Conservation (phyloP, 2,329 filamentous ascomycete genomes). For the Colletotrichum godetiae region DNA sequence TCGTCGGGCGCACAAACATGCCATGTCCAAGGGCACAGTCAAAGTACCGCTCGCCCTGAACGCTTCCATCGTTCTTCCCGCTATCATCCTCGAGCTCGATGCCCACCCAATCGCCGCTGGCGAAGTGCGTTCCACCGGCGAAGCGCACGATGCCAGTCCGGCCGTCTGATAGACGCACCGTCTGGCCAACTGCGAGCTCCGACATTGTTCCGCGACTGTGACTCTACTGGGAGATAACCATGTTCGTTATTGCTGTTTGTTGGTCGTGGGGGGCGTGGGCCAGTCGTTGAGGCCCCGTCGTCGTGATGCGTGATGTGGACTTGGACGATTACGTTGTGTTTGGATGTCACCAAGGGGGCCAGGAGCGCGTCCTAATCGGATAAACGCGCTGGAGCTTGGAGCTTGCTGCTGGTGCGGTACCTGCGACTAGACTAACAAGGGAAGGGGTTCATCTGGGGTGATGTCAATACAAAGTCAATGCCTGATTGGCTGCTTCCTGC, state of each 20-base stretch:
- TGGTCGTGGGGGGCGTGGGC: conserved; percentile 12
- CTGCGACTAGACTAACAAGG: conserved; percentile 8
- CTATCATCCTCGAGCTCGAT: conserved; percentile 84
- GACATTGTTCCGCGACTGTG: conserved; percentile 56
- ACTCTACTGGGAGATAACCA: conserved; percentile 24
- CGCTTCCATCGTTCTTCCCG: conserved; percentile 95
- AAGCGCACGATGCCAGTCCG: conserved; percentile 83
- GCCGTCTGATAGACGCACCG: conserved; percentile 82
- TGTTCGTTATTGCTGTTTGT: conserved; percentile 23
- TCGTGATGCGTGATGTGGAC: conserved; percentile 20
- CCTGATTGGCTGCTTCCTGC: conserved; percentile 16
- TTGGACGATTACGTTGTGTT: conserved; percentile 20
- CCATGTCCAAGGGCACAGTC: conserved; percentile 80
- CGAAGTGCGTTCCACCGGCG: conserved; percentile 82
- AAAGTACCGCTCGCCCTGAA: conserved; percentile 90
- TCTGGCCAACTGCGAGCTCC: conserved; percentile 75
- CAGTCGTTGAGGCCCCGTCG: conserved; percentile 17
- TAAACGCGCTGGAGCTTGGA: conserved; percentile 30
- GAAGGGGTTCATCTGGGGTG: conserved; percentile 13
- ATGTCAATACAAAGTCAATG: conserved; percentile 4
- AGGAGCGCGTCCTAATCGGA: conserved; percentile 30
- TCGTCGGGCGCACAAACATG: conserved; percentile 86
- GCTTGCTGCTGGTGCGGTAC: neutral
- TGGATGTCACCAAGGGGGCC: conserved; percentile 26
- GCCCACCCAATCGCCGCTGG: conserved; percentile 87